phyloP scores from a whole-genome alignment of 805 yeast genomes.

The Tetrapisispora iriomotensis region DNA sequence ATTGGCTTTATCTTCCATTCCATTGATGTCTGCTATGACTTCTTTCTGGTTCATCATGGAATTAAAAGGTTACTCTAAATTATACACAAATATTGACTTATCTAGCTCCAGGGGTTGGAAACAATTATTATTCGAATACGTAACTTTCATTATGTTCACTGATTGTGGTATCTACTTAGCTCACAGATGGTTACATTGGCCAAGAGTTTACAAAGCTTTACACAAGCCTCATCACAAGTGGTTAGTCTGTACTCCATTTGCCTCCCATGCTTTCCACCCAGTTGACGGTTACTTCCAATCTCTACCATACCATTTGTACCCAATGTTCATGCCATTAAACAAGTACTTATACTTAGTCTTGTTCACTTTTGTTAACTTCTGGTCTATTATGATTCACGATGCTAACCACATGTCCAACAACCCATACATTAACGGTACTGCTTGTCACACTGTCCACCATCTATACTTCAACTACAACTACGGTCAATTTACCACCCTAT shows the following conservation, averaged over 20 bases:
- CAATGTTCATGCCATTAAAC: constrained; percentile 86
- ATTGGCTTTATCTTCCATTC: constrained; percentile 74
- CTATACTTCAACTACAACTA: constrained; percentile 95
- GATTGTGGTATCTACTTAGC: constrained; percentile 87
- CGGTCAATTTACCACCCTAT: constrained; percentile 94
- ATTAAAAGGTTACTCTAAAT: constrained; percentile 68
- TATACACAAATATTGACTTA: constrained; percentile 58
- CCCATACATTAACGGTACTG: constrained; percentile 93
- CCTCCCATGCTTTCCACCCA: constrained; percentile 98
- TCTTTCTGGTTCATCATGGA: constrained; percentile 86
- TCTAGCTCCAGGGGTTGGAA: constrained; percentile 50
- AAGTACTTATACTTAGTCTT: constrained; percentile 71
- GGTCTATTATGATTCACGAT: constrained; percentile 99
- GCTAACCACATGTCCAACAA: constrained; percentile 92
- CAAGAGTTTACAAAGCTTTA: constrained; percentile 67
- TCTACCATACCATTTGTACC: constrained; percentile 86
- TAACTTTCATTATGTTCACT: constrained; percentile 80
- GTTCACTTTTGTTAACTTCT: constrained; percentile 87
- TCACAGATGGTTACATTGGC: constrained; percentile 93
- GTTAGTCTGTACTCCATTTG: constrained; percentile 97
- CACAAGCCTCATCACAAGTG: constrained; percentile 99
- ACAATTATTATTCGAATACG: constrained; percentile 57
- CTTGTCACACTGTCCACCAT: constrained; percentile 96
- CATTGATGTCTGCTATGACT: constrained; percentile 78
- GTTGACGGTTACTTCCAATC: constrained; percentile 93